Evolutionary conservation across 2,329 filamentous ascomycete genomes (phyloP).

Genomic region (Aureobasidium sp.): DNA sequence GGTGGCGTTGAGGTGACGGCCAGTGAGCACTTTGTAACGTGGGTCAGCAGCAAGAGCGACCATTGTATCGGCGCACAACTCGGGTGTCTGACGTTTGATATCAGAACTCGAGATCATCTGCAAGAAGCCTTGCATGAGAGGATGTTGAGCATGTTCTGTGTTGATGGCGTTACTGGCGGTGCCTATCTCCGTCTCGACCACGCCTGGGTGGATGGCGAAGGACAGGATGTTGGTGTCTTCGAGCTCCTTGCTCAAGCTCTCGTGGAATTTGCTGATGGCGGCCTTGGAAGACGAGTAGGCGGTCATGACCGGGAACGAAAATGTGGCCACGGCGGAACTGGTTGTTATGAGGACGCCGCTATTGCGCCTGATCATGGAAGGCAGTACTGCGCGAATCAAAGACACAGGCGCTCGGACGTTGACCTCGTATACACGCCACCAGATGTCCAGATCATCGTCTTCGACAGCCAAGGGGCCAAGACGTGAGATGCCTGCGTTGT

Average conservation of each 20-base stretch:
- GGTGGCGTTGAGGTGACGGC: slow-evolving; percentile 20
- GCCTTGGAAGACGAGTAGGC: slow-evolving; percentile 23
- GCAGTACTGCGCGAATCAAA: slow-evolving; percentile 22
- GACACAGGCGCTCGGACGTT: slow-evolving; percentile 22
- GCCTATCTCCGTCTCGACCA: slow-evolving; percentile 20
- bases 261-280: slow-evolving; percentile 24
- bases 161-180: slow-evolving; percentile 19
- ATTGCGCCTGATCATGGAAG: slow-evolving; percentile 20
- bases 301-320: slow-evolving; percentile 20
- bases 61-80: slow-evolving; percentile 19
- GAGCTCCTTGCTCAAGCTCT: slow-evolving; percentile 2
- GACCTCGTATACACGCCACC: slow-evolving; percentile 24
- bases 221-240: slow-evolving; percentile 14
- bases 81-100: slow-evolving; percentile 16
- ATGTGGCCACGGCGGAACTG: slow-evolving; percentile 16
- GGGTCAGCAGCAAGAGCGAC: slow-evolving; percentile 20
- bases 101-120: neutral
- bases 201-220: slow-evolving; percentile 21
- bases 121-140: slow-evolving; percentile 16
- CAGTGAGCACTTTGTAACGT: slow-evolving; percentile 18
- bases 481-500: slow-evolving; percentile 15
- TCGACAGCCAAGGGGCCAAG: slow-evolving; percentile 15
- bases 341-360: slow-evolving; percentile 20
- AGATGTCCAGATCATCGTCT: slow-evolving; percentile 20
- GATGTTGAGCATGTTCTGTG: slow-evolving; percentile 16